Evolutionary conservation across 163 green algal species (phyloP), one percentile per base, ranked within the genome.

Genomic region (Chlamydomonas reinhardtii): DNA sequence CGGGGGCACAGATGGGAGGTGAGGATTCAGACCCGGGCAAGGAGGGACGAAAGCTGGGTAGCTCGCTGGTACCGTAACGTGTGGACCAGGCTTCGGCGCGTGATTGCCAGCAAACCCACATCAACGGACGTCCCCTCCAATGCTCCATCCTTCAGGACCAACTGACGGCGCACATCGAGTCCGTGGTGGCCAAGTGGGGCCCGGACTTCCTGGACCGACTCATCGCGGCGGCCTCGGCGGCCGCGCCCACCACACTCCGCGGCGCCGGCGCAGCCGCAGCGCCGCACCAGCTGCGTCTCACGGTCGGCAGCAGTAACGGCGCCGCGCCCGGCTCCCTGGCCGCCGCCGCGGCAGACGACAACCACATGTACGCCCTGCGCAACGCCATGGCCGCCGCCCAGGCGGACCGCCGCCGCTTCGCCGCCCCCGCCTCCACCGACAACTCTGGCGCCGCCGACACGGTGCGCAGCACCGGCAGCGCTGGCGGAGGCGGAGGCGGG

Each of bases 131-230:
- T n/a, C n/a, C n/a, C n/a, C n/a, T n/a, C n/a, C n/a, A n/a, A n/a
- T n/a, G n/a, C 39, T 48, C 39, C 39, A 48, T 8, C 48, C 11
- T 17, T 12, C 48, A 56, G 48, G 48, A 56, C 48, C 48, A 56
- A 12, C 48, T 56, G 48, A 56, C 48, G 4, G 34, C 68, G 20
- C 80, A 86, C 69, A 86, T 86, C 52, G 54, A 54, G 29, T 24
- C 24, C 2, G 19, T 86, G 25, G 82, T 87, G 37, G 71, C 72
- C 22, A 39, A 37, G 3, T 87, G 82, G 82, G 82, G 82, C 5
- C 82, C 72, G 4, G 39, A 20, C 72, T 82, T 87, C 39, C 61
- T 87, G 61, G 82, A 87, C 32, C 71, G 72, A 14, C 72, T 87
- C 11, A 29, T 43, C 19, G 56, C 56, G 2, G 70, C 69, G 0